Base-by-base conservation (phyloP, 495 filamentous ascomycete species). In the Penicillium angulare region DNA sequence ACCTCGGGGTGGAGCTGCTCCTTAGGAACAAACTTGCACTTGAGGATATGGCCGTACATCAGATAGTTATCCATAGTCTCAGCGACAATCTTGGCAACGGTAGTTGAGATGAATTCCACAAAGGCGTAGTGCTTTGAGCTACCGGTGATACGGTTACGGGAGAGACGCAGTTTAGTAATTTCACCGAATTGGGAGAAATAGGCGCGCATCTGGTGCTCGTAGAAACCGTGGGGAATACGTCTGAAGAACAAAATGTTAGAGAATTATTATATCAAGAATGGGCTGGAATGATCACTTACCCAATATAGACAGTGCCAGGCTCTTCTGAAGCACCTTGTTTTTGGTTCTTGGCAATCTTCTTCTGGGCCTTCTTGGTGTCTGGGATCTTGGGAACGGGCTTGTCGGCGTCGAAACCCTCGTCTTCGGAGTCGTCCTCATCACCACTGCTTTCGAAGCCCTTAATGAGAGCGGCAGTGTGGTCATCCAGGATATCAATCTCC, bases 51-150 rank as follows among this genome's bases (percentile, higher is more conserved):
- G 8, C 88, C 87, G 68, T 93, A 97, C 61, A 98, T 79, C 13
- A 97, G 85, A 65, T 98, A 98, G 72, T 93, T 96, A 73, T 97
- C 81, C 95, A 97, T 98, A 2, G 93, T 96, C 57, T 86, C 85
- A 13, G 88, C 86, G 40, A 92, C 93, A 55, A 97, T 89, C 61
- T 88, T 82, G 47, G 92, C 92, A 22, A 95, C 92, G 22, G 84
- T 80, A 32, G 74, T 66, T 38, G 84, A 86, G 17, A 79, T 77
- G 64, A 98, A 98, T 65, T 97, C 89, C 57, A 98, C 78, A 67
- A 96, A 97, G 7, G 90, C 93, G 61, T 86, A 93, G 76, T 97
- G 93, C 72, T 89, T 92, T 57, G 85, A 88, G 31, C 80, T 78
- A 43, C 95, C 93, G 18, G 90, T 97, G 64, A 86, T 85, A 58